Evolutionary conservation across 1,284 basidiomycete species (phyloP).

Genomic region (Lentinus polychrous): DNA sequence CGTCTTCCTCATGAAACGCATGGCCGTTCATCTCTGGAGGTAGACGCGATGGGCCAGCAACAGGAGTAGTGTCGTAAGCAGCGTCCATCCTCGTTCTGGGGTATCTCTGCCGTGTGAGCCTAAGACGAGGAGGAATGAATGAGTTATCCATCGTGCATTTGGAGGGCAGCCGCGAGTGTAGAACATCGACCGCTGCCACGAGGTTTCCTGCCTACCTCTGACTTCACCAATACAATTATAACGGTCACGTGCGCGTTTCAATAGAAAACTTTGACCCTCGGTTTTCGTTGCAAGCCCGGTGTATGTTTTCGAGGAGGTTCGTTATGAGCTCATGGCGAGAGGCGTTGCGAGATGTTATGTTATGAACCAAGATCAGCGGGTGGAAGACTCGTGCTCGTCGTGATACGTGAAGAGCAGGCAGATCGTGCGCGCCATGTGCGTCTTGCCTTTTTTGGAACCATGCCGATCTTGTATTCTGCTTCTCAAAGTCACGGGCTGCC

Average conservation of each 20-base stretch:
- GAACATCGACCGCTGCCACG: constrained; percentile 4
- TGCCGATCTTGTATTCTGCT: too few relatives aligned
- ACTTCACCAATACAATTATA: not conserved
- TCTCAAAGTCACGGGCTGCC: too few relatives aligned
- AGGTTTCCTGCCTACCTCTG: not conserved
- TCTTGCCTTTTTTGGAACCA: too few relatives aligned
- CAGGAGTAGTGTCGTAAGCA: constrained; percentile 18
- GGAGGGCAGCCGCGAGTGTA: not conserved
- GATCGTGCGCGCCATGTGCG: too few relatives aligned
- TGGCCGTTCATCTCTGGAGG: constrained; percentile 17
- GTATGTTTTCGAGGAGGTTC: too few relatives aligned
- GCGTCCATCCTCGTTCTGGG: constrained; percentile 3
- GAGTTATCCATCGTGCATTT: constrained; percentile 12
- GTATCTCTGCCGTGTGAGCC: constrained; percentile 16
- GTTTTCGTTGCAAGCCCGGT: too few relatives aligned
- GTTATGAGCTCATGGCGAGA: too few relatives aligned
- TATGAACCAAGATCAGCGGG: too few relatives aligned
- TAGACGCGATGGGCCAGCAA: constrained; percentile 29
- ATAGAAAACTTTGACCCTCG: too few relatives aligned
- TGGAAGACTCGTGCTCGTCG: too few relatives aligned
- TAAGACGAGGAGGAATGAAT: constrained; percentile 15
- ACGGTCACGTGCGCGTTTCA: not conserved
- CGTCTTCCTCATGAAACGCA: constrained; percentile 30
- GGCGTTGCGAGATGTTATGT: too few relatives aligned
- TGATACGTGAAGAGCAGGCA: too few relatives aligned